These are phyloP conservation scores for Toxoplasma gondii DNA, from an alignment of 169 alveolate genomes.

Conservation along the genomic window DNA sequence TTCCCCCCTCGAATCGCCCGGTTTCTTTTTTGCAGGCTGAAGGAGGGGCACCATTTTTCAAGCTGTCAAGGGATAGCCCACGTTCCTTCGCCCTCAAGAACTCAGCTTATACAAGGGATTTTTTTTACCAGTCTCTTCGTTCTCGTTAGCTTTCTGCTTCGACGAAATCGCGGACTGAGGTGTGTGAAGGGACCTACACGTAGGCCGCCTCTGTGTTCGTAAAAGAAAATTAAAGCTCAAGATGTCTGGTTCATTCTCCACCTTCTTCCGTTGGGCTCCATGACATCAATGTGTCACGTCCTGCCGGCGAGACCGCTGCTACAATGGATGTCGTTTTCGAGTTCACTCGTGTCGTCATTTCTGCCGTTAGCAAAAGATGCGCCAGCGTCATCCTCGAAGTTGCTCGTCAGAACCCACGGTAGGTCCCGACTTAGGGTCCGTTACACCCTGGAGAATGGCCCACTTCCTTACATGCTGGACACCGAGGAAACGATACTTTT, in stretches of 20 bases:
- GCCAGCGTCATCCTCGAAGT: constrained; percentile 34
- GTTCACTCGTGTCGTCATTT: constrained; percentile 31
- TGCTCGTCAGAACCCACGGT: constrained; percentile 34
- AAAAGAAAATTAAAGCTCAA: too few relatives aligned
- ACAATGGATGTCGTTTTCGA: constrained; percentile 39
- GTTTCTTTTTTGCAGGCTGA: too few relatives aligned
- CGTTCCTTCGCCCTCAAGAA: too few relatives aligned
- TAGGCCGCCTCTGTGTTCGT: background rate
- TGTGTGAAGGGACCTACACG: background rate
- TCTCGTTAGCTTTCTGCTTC: background rate
- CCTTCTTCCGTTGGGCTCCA: background rate
- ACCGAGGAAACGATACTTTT: too few relatives aligned
- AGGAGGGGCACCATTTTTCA: too few relatives aligned
- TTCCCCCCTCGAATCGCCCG: too few relatives aligned
- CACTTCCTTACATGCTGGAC: too few relatives aligned
- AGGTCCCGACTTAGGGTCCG: background rate
- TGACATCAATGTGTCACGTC: background rate
- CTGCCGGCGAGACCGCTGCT: background rate
- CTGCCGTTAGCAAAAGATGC: constrained; percentile 33
- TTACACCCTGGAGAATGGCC: too few relatives aligned
- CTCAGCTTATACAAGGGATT: background rate
- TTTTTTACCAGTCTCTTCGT: background rate
- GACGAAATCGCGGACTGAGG: background rate
- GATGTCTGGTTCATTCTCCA: background rate
- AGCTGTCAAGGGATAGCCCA: too few relatives aligned